These are phyloP conservation scores for Emiliania huxleyi DNA, from an alignment of 78 protist genomes.

Conservation along the genomic window DNA sequence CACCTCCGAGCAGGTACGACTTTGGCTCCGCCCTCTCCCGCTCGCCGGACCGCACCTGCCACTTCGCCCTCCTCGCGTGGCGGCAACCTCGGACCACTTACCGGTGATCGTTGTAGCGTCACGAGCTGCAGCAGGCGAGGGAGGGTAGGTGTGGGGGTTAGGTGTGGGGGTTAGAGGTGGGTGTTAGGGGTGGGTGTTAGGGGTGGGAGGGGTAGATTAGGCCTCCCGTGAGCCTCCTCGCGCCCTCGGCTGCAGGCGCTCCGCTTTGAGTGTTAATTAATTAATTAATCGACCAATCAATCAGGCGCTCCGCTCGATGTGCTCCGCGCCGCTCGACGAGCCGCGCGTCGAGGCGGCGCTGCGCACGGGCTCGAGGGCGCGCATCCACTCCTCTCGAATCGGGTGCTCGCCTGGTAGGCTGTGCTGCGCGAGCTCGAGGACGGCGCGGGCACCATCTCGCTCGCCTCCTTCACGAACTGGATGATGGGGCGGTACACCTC, in stretches of 20 bases:
- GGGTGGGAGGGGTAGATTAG: no score
- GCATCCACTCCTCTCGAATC: no score
- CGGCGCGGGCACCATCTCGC: background rate
- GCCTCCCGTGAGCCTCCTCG: background rate
- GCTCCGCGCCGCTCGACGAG: background rate
- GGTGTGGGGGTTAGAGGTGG: no score
- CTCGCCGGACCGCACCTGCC: background rate
- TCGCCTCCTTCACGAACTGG: background rate
- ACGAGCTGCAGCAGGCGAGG: no score
- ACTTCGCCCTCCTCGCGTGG: background rate
- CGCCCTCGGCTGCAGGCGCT: background rate
- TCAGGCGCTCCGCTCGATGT: background rate
- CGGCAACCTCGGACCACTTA: background rate
- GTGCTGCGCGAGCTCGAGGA: background rate
- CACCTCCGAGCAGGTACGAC: background rate
- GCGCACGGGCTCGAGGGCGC: no score
- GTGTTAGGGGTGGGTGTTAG: no score
- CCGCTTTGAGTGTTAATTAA: background rate
- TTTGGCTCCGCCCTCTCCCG: background rate
- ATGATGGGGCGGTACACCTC: background rate
- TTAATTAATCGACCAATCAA: background rate
- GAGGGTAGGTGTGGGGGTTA: no score
- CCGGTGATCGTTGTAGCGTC: no score
- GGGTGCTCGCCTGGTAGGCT: no score
- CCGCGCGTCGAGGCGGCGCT: background rate